Conservation (phyloP, 768 basidiomycete species). For the Boletales sp. region DNA sequence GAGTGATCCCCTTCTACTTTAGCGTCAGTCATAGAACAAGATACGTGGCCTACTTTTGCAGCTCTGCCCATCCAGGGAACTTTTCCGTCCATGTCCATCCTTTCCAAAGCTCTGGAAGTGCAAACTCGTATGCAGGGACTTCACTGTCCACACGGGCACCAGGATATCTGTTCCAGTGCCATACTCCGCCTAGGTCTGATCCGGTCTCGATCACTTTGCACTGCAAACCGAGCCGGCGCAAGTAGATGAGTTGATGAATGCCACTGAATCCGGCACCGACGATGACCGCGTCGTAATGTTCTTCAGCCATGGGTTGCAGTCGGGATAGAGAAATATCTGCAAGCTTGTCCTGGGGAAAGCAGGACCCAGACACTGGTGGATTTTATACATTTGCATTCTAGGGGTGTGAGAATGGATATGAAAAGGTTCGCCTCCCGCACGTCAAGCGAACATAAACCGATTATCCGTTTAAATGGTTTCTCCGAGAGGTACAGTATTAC, state of each 20-base stretch:
- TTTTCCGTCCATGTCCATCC: constrained; percentile 10
- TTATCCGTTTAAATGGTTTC: too few species aligned
- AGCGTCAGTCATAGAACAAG: background rate
- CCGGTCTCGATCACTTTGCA: constrained; percentile 4
- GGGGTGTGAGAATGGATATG: background rate
- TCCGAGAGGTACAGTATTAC: too few species aligned
- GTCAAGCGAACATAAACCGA: too few species aligned
- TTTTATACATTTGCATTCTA: background rate
- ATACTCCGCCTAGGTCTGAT: constrained; percentile 7
- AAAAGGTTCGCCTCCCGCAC: too few species aligned
- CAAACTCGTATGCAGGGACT: constrained; percentile 6
- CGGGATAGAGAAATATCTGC: too few species aligned
- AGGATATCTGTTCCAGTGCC: constrained; percentile 15
- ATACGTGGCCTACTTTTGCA: background rate
- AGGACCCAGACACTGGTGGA: background rate
- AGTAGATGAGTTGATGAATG: constrained; percentile 8
- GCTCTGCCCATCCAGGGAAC: constrained; percentile 7
- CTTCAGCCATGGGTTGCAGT: constrained; percentile 1
- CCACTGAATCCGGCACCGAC: constrained; percentile 11
- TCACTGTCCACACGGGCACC: constrained; percentile 10
- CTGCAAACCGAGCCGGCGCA: constrained; percentile 7
- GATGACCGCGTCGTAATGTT: constrained; percentile 5
- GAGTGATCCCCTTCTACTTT: background rate
- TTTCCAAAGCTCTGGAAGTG: constrained; percentile 12
- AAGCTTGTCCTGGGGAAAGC: background rate